Base-by-base conservation (phyloP, 371 early-diverging fungal genomes). In the Mucor sp. region DNA sequence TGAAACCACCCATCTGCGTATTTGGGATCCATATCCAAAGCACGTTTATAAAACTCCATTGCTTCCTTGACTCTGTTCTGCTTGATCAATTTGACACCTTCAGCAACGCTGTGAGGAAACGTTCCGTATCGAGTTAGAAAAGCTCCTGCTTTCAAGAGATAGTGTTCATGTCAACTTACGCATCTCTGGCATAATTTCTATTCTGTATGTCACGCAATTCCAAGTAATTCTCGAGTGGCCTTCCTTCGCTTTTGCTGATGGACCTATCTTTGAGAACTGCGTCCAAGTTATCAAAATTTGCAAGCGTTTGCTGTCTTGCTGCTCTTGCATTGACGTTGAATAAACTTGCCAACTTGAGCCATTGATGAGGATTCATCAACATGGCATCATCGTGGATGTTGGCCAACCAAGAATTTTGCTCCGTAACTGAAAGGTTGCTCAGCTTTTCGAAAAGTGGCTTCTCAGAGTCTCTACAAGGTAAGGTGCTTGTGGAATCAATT, bases 1-100 rank as follows among this genome's bases (percentile, higher is more conserved):
- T 78, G 82, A 53, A 69, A 80, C 81, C 79, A 80, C 0, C 74
- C 81, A 50, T 83, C 81, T n/a, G 83, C 77, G 65, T 79, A 83
- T 70, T 79, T 78, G 9, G 81, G 77, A 58, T 83, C 83, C 83
- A 83, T 83, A 43, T 83, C 81, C 33, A 80, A 60, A 37, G 81
- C 81, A n/a, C 83, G 69, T 50, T 80, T 78, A 56, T 80, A 83
- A 63, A 64, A 75, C 8, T 80, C 78, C 74, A 77, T 63, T 1
- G 83, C 83, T 23, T 78, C 77, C 23, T 72, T 70, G 0, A 74
- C 25, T 37, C 65, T 65, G 28, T 74, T 72, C 27, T 74, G 65
- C 50, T 75, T 73, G 19, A 69, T 58, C 4, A 56, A 58, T 30
- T 75, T 79, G n/a, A 76, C 63, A 28, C 83, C 83, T 69, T 80